Evolutionary conservation across 345 rosid genomes (phyloP).

Genomic region (Murraya koenigii): DNA sequence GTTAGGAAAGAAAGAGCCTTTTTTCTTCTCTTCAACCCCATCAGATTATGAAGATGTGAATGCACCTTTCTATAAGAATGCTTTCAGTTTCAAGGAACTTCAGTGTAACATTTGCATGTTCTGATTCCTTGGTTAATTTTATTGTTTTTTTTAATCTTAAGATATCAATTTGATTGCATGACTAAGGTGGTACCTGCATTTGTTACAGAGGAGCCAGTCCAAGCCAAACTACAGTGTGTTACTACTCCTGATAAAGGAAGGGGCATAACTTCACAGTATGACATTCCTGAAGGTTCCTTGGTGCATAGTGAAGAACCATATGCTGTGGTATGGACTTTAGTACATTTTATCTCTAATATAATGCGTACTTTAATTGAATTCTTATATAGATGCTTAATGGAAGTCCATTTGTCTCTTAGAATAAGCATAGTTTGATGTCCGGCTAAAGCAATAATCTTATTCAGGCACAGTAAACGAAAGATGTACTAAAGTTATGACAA

Average conservation of each 20-base stretch:
- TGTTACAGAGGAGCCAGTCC: conserved; percentile 42
- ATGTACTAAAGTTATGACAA: neutral
- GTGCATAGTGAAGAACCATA: conserved; percentile 75
- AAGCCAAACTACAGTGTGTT: conserved; percentile 43
- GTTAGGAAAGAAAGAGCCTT: neutral
- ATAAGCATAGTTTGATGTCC: neutral
- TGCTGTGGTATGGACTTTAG: conserved; percentile 47
- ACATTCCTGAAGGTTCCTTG: conserved; percentile 65
- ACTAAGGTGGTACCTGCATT: conserved; percentile 13
- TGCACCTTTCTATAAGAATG: neutral
- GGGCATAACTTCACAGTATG: conserved; percentile 61
- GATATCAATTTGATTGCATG: neutral
- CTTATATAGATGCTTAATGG: neutral
- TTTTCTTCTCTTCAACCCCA: neutral
- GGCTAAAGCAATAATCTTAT: neutral
- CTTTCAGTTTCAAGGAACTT: neutral
- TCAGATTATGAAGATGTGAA: neutral
- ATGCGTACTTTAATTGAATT: neutral
- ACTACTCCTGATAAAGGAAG: conserved; percentile 63
- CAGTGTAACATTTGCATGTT: neutral
- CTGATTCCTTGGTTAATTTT: neutral
- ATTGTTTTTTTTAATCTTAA: conserved; percentile 5
- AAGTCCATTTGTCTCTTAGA: neutral
- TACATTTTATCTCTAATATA: conserved; percentile 1
- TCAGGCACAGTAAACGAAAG: no score